These are phyloP conservation scores for Tulasnella sp. DNA, from an alignment of 768 basidiomycete species.

Conservation along the genomic window DNA sequence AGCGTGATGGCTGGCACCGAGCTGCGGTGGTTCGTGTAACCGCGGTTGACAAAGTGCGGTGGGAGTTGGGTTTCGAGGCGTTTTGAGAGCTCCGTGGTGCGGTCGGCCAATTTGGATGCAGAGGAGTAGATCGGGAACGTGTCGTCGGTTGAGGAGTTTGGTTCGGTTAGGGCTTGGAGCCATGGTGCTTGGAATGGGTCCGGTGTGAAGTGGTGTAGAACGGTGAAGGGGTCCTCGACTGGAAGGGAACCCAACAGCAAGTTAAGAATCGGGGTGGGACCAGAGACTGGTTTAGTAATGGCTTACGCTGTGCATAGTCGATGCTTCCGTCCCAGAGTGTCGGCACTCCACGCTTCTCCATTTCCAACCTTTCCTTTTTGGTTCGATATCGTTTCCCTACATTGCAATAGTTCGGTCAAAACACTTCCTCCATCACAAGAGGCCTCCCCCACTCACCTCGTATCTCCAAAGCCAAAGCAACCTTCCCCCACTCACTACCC, in stretches of 20 bases:
- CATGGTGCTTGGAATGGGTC: constrained; percentile 16
- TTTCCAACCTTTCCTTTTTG: constrained; percentile 73
- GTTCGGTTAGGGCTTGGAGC: constrained; percentile 9
- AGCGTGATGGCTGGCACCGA: not conserved
- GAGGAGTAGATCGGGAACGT: not conserved
- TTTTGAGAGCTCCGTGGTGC: not conserved
- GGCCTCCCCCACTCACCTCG: constrained; percentile 53
- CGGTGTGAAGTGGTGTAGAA: constrained; percentile 25
- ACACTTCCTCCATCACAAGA: not conserved
- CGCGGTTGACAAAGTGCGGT: not conserved
- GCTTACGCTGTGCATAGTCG: constrained; percentile 37
- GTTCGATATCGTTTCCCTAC: constrained; percentile 56
- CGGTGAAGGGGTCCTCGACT: constrained; percentile 27
- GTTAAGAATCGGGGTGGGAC: no score
- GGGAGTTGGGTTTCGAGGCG: not conserved
- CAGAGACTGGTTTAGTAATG: no score
- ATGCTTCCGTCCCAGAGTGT: constrained; percentile 70
- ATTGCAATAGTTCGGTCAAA: not conserved
- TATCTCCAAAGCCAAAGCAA: constrained; percentile 68
- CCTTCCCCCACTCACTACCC: constrained; percentile 64
- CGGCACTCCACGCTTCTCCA: constrained; percentile 73
- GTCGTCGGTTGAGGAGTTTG: not conserved
- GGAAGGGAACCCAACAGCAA: not conserved
- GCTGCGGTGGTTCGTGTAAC: not conserved
- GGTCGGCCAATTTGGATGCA: not conserved